Percentiles rank a stretch among this genome's conserved stretches.
These are phyloP conservation scores for Prorocentrum cordatum DNA, from an alignment of 169 alveolate genomes.

Conservation along the genomic window DNA sequence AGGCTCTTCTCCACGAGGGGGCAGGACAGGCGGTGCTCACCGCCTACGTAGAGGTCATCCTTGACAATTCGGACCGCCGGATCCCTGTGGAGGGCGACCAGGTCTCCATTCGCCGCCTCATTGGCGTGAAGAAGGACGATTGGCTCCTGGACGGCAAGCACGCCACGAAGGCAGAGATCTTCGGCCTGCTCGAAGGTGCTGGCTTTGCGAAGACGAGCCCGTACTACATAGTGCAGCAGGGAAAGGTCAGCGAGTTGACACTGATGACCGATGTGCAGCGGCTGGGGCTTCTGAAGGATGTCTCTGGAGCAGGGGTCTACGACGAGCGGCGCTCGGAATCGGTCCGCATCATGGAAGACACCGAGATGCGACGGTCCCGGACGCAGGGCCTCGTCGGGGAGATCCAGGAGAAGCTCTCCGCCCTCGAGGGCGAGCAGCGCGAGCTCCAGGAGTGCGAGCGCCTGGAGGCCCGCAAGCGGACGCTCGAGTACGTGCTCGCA, in stretches of 20 bases:
- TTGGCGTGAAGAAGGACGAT: constrained; percentile 68
- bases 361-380: no score
- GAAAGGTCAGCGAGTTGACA: constrained; percentile 37
- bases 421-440: no score
- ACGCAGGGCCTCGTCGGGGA: no score
- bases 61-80: constrained; percentile 51
- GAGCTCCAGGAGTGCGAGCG: no score
- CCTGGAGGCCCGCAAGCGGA: no score
- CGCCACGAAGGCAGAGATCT: constrained; percentile 59
- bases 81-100: constrained; percentile 26
- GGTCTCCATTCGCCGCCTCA: constrained; percentile 59
- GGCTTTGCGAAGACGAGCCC: constrained; percentile 54
- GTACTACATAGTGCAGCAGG: constrained; percentile 65
- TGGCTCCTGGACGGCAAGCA: constrained; percentile 67
- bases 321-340: constrained; percentile 66
- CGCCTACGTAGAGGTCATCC: constrained; percentile 35
- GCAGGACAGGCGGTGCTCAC: constrained; percentile 63
- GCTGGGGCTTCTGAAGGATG: constrained; percentile 35
- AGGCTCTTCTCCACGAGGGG: constrained; percentile 48
- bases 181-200: constrained; percentile 52
- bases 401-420: no score
- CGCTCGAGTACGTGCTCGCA: no score
- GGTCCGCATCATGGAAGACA: constrained; percentile 59
- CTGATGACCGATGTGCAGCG: constrained; percentile 60
- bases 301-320: constrained; percentile 46